phyloP scores from a whole-genome alignment of 441 rosid species.

The Omphalea diandra region DNA sequence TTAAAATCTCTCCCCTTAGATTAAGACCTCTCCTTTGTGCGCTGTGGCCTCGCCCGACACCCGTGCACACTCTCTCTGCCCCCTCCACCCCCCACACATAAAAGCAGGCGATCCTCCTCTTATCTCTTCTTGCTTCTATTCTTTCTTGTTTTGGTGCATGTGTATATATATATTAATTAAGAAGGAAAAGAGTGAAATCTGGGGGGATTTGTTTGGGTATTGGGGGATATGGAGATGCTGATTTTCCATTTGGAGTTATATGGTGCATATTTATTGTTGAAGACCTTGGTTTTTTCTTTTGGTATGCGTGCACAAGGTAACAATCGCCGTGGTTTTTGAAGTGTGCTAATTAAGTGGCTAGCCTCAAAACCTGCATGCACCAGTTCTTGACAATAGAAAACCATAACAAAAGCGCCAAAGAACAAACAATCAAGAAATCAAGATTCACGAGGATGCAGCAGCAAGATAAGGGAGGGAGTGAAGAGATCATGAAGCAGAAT shows the following conservation, averaged over 20 bases:
- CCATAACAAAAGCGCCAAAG: slow-evolving; percentile 1
- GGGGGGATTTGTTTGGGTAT: slow-evolving; percentile 23
- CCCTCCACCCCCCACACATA: background rate
- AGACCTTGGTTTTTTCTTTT: slow-evolving; percentile 22
- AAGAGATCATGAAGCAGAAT: slow-evolving; percentile 27
- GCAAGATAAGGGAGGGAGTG: slow-evolving; percentile 6
- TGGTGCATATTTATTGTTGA: slow-evolving; percentile 9
- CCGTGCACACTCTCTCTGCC: background rate
- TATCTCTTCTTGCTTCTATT: background rate
- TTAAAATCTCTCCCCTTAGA: slow-evolving; percentile 2
- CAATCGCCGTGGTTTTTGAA: slow-evolving; percentile 27
- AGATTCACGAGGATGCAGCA: no score
- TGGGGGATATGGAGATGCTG: slow-evolving; percentile 18
- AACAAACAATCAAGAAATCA: background rate
- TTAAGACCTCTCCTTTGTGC: slow-evolving; percentile 6
- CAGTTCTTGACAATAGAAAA: background rate
- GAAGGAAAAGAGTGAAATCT: slow-evolving; percentile 17
- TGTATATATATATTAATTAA: background rate
- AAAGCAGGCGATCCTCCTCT: slow-evolving; percentile 7
- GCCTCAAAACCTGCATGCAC: slow-evolving; percentile 28
- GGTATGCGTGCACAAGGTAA: slow-evolving; percentile 32
- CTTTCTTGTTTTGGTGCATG: no score
- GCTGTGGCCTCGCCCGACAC: slow-evolving; percentile 10
- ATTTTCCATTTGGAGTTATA: slow-evolving; percentile 18
- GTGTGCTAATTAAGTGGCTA: no score